These are phyloP conservation scores for Phytopythium chamaehyphon DNA, from an alignment of 352 stramenopile species.

Conservation along the genomic window DNA sequence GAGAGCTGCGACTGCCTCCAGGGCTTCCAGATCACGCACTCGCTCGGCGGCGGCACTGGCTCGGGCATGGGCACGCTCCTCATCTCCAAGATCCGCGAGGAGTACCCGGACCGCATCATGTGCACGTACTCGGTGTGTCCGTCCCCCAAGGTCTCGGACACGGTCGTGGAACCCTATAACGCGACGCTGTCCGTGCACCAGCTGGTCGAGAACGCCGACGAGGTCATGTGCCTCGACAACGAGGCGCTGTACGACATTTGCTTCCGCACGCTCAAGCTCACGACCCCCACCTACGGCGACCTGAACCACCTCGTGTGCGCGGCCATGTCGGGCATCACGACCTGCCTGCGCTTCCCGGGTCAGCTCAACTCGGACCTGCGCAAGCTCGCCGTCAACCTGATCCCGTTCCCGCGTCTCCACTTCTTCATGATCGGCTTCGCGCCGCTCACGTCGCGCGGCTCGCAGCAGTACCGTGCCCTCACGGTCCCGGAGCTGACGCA, in stretches of 20 bases:
- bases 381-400: constrained; percentile 98
- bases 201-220: constrained; percentile 99
- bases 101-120: constrained; percentile 99
- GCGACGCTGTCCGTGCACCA: constrained; percentile 98
- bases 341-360: constrained; percentile 97
- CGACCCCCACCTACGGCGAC: constrained; percentile 98
- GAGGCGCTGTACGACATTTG: constrained; percentile 99
- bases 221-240: constrained; percentile 99
- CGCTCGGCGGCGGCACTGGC: constrained; percentile 98
- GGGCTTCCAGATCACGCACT: constrained; percentile 99
- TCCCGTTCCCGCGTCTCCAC: constrained; percentile 98
- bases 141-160: constrained; percentile 98
- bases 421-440: constrained; percentile 99
- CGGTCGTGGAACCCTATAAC: constrained; percentile 99
- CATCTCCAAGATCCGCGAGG: constrained; percentile 98
- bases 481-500: constrained; percentile 98
- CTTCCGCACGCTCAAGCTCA: constrained; percentile 99
- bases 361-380: constrained; percentile 99
- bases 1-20: constrained; percentile 98
- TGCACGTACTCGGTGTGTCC: constrained; percentile 99
- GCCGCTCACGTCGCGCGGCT: constrained; percentile 93
- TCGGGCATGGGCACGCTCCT: constrained; percentile 99
- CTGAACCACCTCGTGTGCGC: constrained; percentile 99
- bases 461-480: constrained; percentile 97
- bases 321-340: constrained; percentile 98